Evolutionary conservation across 2,329 filamentous ascomycete genomes (phyloP).

Genomic region (Talaromyces piceae): DNA sequence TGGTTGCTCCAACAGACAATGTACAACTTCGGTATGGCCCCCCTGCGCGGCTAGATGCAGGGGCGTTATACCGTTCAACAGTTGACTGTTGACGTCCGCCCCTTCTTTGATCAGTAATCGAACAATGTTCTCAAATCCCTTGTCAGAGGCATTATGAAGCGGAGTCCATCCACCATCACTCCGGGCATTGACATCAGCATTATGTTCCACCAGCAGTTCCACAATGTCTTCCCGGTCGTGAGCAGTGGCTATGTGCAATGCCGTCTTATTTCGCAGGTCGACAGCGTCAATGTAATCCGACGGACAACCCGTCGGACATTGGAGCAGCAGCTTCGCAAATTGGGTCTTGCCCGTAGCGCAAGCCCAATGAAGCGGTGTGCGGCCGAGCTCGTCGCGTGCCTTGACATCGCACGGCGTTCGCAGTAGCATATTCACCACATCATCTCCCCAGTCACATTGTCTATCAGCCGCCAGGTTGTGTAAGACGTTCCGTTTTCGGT

Average conservation of each 20-base stretch:
- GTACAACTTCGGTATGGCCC: slow-evolving; percentile 30
- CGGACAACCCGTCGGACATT: slow-evolving; percentile 20
- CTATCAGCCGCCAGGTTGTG: slow-evolving; percentile 41
- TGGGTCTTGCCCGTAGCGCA: slow-evolving; percentile 49
- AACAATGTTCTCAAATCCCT: slow-evolving; percentile 40
- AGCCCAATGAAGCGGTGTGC: slow-evolving; percentile 52
- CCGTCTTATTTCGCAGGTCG: slow-evolving; percentile 38
- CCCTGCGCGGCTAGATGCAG: slow-evolving; percentile 35
- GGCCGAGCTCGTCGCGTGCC: slow-evolving; percentile 39
- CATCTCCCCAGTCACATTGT: slow-evolving; percentile 41
- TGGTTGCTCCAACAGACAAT: slow-evolving; percentile 26
- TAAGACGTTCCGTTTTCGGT: slow-evolving; percentile 25
- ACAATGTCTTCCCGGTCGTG: slow-evolving; percentile 34
- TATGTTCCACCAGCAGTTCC: slow-evolving; percentile 35
- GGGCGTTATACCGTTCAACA: slow-evolving; percentile 33
- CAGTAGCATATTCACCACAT: slow-evolving; percentile 37
- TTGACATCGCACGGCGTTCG: slow-evolving; percentile 34
- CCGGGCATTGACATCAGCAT: slow-evolving; percentile 41
- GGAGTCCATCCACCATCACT: slow-evolving; percentile 48
- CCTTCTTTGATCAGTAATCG: slow-evolving; percentile 34
- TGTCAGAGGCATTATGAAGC: slow-evolving; percentile 47
- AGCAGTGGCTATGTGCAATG: slow-evolving; percentile 45
- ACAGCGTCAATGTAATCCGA: slow-evolving; percentile 35
- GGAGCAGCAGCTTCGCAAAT: slow-evolving; percentile 43
- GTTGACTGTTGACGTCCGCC: slow-evolving; percentile 31